phyloP scores from a whole-genome alignment of 2,329 filamentous ascomycete species.

The Trichoderma sp. region DNA sequence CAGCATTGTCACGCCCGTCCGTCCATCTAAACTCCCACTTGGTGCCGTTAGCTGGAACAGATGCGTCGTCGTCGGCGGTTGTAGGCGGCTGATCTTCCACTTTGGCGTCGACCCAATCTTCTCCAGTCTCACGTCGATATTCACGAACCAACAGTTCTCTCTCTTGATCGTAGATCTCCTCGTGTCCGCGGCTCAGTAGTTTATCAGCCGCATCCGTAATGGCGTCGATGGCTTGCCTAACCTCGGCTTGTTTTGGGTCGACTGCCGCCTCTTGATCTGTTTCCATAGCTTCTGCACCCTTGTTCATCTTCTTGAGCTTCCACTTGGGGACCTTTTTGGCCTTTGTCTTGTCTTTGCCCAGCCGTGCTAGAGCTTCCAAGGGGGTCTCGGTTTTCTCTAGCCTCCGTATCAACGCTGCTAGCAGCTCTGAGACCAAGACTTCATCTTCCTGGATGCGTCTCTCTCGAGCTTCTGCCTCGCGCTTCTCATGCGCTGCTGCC shows the following conservation, averaged over 20 bases:
- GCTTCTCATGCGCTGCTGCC: slow-evolving; percentile 81
- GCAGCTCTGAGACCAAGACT: slow-evolving; percentile 69
- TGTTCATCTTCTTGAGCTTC: slow-evolving; percentile 69
- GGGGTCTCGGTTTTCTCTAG: slow-evolving; percentile 83
- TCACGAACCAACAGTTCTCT: slow-evolving; percentile 81
- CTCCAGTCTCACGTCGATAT: slow-evolving; percentile 81
- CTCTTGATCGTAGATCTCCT: slow-evolving; percentile 90
- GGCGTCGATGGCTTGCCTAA: slow-evolving; percentile 73
- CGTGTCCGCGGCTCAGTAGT: slow-evolving; percentile 76
- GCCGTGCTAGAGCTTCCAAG: slow-evolving; percentile 80
- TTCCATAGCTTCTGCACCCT: slow-evolving; percentile 64
- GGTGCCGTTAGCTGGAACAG: slow-evolving; percentile 26
- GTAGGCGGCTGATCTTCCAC: background rate
- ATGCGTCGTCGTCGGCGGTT: slow-evolving; percentile 1
- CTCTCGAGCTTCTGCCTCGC: slow-evolving; percentile 73
- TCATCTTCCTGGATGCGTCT: slow-evolving; percentile 74
- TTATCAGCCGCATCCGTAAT: slow-evolving; percentile 91
- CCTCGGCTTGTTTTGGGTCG: slow-evolving; percentile 67
- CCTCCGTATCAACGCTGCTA: slow-evolving; percentile 69
- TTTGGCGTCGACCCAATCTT: slow-evolving; percentile 67
- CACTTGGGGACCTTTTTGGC: slow-evolving; percentile 62
- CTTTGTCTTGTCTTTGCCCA: slow-evolving; percentile 69
- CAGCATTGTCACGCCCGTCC: slow-evolving; percentile 78
- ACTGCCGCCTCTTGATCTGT: slow-evolving; percentile 58
- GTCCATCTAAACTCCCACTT: slow-evolving; percentile 92